Conservation (phyloP, 495 filamentous ascomycete genomes). For the Xylaria sp. region DNA sequence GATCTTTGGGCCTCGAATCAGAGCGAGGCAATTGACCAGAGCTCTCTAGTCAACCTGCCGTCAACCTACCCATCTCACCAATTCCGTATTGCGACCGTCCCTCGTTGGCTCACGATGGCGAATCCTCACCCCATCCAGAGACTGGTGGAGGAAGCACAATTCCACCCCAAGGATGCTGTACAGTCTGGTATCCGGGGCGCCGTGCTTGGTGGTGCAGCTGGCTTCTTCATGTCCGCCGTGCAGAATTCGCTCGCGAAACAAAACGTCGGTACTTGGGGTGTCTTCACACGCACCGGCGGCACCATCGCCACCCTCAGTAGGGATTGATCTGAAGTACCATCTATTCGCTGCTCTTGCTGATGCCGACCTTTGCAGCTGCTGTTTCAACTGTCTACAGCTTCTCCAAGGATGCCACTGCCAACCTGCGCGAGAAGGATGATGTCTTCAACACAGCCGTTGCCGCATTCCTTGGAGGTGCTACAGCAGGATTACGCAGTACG, state of each 20-base stretch:
- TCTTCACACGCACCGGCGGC: constrained; percentile 68
- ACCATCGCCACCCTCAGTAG: constrained; percentile 49
- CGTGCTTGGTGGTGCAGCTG: constrained; percentile 68
- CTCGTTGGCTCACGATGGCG: constrained; percentile 41
- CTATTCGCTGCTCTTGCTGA: constrained; percentile 26
- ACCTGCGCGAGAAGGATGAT: constrained; percentile 56
- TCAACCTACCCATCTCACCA: constrained; percentile 9
- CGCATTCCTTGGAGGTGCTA: constrained; percentile 49
- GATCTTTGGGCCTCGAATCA: constrained; percentile 14
- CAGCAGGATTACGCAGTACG: constrained; percentile 49
- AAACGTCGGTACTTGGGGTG: constrained; percentile 77
- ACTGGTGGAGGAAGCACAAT: constrained; percentile 44
- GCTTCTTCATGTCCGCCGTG: constrained; percentile 74
- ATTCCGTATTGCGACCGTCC: constrained; percentile 28
- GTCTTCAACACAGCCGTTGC: constrained; percentile 47
- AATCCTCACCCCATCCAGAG: constrained; percentile 32
- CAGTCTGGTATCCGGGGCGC: constrained; percentile 67
- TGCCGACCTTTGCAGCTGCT: constrained; percentile 61
- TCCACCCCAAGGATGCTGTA: constrained; percentile 83
- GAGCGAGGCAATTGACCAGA: constrained; percentile 18
- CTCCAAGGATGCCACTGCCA: constrained; percentile 53
- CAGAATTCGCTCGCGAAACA: constrained; percentile 83
- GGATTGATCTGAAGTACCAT: constrained; percentile 1
- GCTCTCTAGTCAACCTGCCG: constrained; percentile 1
- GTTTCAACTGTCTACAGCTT: constrained; percentile 84